phyloP scores from a whole-genome alignment of 257 asterid species.

The Gentiana straminea region DNA sequence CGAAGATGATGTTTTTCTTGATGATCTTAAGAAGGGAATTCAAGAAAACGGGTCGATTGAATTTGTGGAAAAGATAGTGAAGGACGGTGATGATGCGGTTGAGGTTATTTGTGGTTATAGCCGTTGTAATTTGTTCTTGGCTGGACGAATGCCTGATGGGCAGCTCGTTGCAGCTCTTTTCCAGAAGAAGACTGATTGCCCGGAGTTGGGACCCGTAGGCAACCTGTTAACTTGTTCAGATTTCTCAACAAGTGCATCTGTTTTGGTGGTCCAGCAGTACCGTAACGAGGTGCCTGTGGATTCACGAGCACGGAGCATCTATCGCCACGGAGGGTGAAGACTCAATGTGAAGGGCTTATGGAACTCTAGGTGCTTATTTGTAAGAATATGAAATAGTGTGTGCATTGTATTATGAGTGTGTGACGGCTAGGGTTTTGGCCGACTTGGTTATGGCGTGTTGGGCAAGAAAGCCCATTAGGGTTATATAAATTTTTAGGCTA shows the following conservation, averaged over 20 bases:
- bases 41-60: constrained; percentile 19
- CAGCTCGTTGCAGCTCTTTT: constrained; percentile 16
- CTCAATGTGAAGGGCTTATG: too few species aligned
- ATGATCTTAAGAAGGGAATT: constrained; percentile 14
- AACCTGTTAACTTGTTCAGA: constrained; percentile 21
- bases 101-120: constrained; percentile 14
- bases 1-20: constrained; percentile 23
- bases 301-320: constrained; percentile 3
- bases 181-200: constrained; percentile 20
- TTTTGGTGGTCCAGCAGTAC: constrained; percentile 34
- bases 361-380: too few species aligned
- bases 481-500: too few species aligned
- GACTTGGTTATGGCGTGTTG: too few species aligned
- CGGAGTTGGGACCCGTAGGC: constrained; percentile 35
- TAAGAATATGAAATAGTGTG: too few species aligned
- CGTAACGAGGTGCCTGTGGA: neutral
- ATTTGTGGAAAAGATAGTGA: constrained; percentile 22
- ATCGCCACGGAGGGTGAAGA: neutral
- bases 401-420: too few species aligned
- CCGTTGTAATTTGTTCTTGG: constrained; percentile 35
- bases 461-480: too few species aligned
- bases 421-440: too few species aligned
- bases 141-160: constrained; percentile 42
- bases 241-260: constrained; percentile 25
- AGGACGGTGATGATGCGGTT: constrained; percentile 13